These are phyloP conservation scores for Saturnispora ahearnii DNA, from an alignment of 805 yeast species.

Conservation along the genomic window DNA sequence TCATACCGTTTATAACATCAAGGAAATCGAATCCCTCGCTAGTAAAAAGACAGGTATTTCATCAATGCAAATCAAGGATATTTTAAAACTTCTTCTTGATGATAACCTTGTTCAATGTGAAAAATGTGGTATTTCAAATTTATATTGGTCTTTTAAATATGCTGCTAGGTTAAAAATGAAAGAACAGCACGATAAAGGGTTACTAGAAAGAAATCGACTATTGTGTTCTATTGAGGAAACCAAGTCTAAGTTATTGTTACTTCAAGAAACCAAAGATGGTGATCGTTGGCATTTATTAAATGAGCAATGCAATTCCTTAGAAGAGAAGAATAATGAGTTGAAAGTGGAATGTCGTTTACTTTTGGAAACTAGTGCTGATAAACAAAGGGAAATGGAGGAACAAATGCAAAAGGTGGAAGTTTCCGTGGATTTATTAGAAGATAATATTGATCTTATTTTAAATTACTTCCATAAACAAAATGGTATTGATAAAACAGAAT, in stretches of 20 bases:
- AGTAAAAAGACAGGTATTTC: slow-evolving; percentile 40
- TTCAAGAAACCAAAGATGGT: slow-evolving; percentile 7
- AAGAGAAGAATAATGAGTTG: slow-evolving; percentile 7
- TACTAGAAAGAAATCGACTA: slow-evolving; percentile 1
- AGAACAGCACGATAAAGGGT: slow-evolving; percentile 11
- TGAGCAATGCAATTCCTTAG: slow-evolving; percentile 8
- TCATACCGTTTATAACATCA: slow-evolving; percentile 37
- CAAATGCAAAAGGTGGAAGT: slow-evolving; percentile 3
- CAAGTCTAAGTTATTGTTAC: not conserved
- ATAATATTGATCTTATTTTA: slow-evolving; percentile 35
- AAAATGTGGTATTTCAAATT: slow-evolving; percentile 46
- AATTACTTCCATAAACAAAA: slow-evolving; percentile 28
- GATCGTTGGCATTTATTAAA: slow-evolving; percentile 11
- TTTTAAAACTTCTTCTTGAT: slow-evolving; percentile 38
- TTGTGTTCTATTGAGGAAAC: slow-evolving; percentile 14
- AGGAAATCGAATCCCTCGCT: slow-evolving; percentile 41
- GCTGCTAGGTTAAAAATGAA: slow-evolving; percentile 15
- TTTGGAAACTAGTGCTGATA: slow-evolving; percentile 3
- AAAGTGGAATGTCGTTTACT: slow-evolving; percentile 8
- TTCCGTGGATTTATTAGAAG: slow-evolving; percentile 17
- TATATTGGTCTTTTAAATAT: slow-evolving; percentile 42
- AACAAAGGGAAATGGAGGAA: not conserved
- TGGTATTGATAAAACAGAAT: slow-evolving; percentile 22
- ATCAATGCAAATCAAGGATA: slow-evolving; percentile 46
- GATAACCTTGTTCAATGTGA: slow-evolving; percentile 41